phyloP scores from a whole-genome alignment of 352 stramenopile species.

The Thalassiosira mediterranea region DNA sequence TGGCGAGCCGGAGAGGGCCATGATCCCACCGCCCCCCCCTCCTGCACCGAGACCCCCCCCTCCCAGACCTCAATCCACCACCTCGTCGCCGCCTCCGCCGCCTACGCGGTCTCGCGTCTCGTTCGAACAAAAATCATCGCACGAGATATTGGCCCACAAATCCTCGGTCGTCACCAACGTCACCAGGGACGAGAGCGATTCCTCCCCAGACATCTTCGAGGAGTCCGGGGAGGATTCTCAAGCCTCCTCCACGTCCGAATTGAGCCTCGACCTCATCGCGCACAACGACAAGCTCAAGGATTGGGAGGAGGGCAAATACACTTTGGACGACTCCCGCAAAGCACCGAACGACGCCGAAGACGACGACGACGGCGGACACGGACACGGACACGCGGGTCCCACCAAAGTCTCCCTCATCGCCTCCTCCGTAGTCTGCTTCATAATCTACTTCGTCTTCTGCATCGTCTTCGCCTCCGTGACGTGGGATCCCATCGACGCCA shows the following conservation, averaged over 20 bases:
- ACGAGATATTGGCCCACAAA: no score
- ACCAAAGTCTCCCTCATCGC: slow-evolving; percentile 1
- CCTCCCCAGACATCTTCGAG: no score
- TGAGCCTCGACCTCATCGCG: no score
- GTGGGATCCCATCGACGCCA: slow-evolving; percentile 14
- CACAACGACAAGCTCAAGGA: no score
- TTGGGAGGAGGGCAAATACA: no score
- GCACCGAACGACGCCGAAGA: background rate
- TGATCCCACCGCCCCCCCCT: no score
- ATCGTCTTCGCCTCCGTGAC: slow-evolving; percentile 22
- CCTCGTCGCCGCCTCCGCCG: background rate
- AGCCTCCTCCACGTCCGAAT: no score
- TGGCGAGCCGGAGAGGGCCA: no score
- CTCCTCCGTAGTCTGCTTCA: slow-evolving; percentile 27
- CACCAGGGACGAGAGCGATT: no score
- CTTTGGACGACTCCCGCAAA: no score
- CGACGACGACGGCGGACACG: slow-evolving; percentile 8
- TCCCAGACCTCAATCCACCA: background rate
- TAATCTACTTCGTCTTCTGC: slow-evolving; percentile 38
- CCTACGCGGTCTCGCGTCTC: background rate
- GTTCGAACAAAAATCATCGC: background rate
- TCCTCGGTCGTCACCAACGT: background rate
- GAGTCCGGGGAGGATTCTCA: no score
- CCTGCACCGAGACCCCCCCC: background rate
- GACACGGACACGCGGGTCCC: slow-evolving; percentile 5